These are phyloP conservation scores for Geotrichum citri-aurantii DNA, from an alignment of 1,139 yeast species.

Conservation along the genomic window DNA sequence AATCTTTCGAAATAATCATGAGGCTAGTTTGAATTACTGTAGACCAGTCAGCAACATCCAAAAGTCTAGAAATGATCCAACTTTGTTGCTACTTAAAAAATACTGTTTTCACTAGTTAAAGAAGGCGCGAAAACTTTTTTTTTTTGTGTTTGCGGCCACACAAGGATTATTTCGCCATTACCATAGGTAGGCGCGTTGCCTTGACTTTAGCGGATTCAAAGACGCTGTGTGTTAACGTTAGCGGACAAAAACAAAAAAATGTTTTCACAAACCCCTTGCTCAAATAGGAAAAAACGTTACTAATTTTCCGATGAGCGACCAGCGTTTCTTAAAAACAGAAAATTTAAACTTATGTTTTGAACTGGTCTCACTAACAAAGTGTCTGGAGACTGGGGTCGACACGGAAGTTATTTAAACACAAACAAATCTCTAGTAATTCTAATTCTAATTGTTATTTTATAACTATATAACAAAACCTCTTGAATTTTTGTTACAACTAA, in stretches of 20 bases:
- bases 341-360: background rate
- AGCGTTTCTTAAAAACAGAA: background rate
- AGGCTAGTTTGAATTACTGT: background rate
- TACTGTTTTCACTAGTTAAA: background rate
- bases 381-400: background rate
- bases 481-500: background rate
- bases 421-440: background rate
- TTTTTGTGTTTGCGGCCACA: background rate
- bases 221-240: constrained; percentile 16
- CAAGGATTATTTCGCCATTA: background rate
- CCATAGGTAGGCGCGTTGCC: constrained; percentile 10
- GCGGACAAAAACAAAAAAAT: constrained; percentile 9
- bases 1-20: background rate
- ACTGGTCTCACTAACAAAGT: background rate
- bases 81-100: background rate
- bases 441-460: background rate
- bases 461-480: background rate
- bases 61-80: background rate
- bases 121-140: background rate
- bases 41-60: background rate
- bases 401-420: background rate
- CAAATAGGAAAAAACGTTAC: background rate
- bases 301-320: background rate
- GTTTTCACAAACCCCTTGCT: background rate
- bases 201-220: constrained; percentile 12